phyloP scores from a whole-genome alignment of 495 filamentous ascomycete genomes.

The Aeminium ludgeri region DNA sequence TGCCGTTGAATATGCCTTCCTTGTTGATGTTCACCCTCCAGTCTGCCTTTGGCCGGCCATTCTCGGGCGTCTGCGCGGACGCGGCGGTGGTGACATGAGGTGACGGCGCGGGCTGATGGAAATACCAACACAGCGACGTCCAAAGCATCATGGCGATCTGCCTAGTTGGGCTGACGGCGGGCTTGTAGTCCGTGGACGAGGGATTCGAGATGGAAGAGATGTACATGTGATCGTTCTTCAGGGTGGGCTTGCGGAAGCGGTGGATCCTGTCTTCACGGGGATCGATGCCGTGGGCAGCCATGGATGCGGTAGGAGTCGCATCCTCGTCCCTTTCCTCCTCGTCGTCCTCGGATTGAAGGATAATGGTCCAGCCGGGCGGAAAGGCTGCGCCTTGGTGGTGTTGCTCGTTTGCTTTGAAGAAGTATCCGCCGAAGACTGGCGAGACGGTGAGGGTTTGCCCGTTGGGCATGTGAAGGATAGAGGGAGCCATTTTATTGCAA shows the following conservation, averaged over 20 bases:
- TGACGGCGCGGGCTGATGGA: slow-evolving; percentile 53
- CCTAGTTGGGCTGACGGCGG: slow-evolving; percentile 58
- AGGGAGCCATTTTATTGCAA: slow-evolving; percentile 23
- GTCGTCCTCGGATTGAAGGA: slow-evolving; percentile 56
- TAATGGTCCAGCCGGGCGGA: slow-evolving; percentile 75
- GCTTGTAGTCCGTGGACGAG: slow-evolving; percentile 60
- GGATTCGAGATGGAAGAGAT: slow-evolving; percentile 82
- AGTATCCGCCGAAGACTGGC: slow-evolving; percentile 73
- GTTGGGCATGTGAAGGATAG: slow-evolving; percentile 55
- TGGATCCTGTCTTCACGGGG: slow-evolving; percentile 28
- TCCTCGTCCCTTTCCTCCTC: slow-evolving; percentile 24
- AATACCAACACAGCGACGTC: slow-evolving; percentile 93
- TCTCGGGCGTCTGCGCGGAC: slow-evolving; percentile 44
- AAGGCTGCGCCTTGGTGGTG: slow-evolving; percentile 50
- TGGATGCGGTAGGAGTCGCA: slow-evolving; percentile 3
- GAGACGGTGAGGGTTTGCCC: slow-evolving; percentile 65
- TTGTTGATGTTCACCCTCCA: slow-evolving; percentile 76
- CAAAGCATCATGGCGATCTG: slow-evolving; percentile 94
- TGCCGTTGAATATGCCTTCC: slow-evolving; percentile 70
- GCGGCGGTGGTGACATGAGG: slow-evolving; percentile 41
- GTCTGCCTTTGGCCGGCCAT: slow-evolving; percentile 62
- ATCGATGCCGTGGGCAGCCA: slow-evolving; percentile 3
- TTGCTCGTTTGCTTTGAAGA: slow-evolving; percentile 69
- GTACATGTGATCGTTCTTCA: slow-evolving; percentile 65
- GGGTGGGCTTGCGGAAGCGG: slow-evolving; percentile 53